Evolutionary conservation across 306 rosid species (phyloP).

Genomic region (Delonix regia): DNA sequence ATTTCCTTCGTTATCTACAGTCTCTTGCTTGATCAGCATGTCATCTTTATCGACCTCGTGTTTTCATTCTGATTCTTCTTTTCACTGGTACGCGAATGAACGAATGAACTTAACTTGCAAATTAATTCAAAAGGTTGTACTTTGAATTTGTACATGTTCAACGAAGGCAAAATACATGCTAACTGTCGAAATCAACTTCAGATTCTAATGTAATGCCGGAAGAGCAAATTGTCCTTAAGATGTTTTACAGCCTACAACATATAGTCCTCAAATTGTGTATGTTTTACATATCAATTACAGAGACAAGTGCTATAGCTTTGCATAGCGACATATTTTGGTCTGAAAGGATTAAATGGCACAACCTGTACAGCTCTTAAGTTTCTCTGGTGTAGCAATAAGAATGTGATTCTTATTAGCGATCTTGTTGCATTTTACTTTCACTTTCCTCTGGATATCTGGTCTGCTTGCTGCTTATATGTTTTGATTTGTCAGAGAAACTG

Average conservation of each 20-base stretch:
- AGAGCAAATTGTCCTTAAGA: not conserved
- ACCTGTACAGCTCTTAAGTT: not conserved
- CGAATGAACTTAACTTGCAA: not conserved
- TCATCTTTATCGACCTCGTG: not conserved
- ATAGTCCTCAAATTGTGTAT: not conserved
- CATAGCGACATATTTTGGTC: not conserved
- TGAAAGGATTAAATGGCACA: conserved; percentile 22
- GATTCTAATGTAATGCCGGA: conserved; percentile 6
- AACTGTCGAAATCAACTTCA: not conserved
- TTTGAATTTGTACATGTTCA: not conserved
- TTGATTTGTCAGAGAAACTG: conserved; percentile 20
- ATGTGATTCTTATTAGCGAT: not conserved
- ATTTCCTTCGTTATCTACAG: not conserved
- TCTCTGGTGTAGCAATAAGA: conserved; percentile 17
- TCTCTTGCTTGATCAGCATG: conserved; percentile 10
- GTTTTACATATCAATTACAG: not conserved
- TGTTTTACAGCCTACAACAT: not conserved
- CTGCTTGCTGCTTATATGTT: conserved; percentile 7
- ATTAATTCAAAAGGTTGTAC: conserved; percentile 14
- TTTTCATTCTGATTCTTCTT: not conserved
- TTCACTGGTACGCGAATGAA: not conserved
- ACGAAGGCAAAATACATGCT: not conserved
- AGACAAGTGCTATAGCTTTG: not conserved
- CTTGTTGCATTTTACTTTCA: conserved; percentile 1
- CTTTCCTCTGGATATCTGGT: not conserved